Evolutionary conservation across 331 rosid species (phyloP).

Genomic region (Rosa hybrid): DNA sequence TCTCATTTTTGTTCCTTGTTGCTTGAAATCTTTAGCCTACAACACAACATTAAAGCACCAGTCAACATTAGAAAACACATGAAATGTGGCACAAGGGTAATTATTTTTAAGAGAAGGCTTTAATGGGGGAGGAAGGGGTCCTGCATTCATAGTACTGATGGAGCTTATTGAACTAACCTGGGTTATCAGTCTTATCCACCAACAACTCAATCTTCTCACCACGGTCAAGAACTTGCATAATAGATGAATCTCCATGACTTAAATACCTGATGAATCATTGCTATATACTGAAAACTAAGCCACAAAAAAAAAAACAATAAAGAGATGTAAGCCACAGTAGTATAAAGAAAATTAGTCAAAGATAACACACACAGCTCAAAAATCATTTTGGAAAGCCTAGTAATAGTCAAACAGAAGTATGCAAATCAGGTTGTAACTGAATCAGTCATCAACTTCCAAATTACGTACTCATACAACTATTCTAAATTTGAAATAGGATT

Average conservation of each 20-base stretch:
- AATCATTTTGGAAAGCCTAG: too few relatives aligned
- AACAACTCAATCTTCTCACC: constrained; percentile 92
- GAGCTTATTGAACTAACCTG: constrained; percentile 49
- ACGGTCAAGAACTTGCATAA: constrained; percentile 49
- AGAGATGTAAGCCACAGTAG: not conserved
- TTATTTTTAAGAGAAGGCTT: too few relatives aligned
- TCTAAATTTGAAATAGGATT: too few relatives aligned
- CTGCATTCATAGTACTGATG: too few relatives aligned
- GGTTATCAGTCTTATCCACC: constrained; percentile 89
- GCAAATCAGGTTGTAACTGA: too few relatives aligned
- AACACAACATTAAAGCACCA: constrained; percentile 13
- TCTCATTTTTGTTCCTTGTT: constrained; percentile 65
- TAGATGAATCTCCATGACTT: constrained; percentile 31
- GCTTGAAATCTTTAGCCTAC: constrained; percentile 83
- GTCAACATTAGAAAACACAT: not conserved
- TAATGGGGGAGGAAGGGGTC: not conserved
- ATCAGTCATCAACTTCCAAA: too few relatives aligned
- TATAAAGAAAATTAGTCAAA: too few relatives aligned
- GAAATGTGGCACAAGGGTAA: not conserved
- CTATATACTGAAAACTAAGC: not conserved
- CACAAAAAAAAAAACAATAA: not conserved
- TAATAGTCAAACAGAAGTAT: too few relatives aligned
- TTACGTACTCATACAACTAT: too few relatives aligned
- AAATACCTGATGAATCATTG: not conserved
- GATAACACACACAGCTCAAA: too few relatives aligned